phyloP scores from a whole-genome alignment of 495 filamentous ascomycete species.

The Trichoderma reesei region DNA sequence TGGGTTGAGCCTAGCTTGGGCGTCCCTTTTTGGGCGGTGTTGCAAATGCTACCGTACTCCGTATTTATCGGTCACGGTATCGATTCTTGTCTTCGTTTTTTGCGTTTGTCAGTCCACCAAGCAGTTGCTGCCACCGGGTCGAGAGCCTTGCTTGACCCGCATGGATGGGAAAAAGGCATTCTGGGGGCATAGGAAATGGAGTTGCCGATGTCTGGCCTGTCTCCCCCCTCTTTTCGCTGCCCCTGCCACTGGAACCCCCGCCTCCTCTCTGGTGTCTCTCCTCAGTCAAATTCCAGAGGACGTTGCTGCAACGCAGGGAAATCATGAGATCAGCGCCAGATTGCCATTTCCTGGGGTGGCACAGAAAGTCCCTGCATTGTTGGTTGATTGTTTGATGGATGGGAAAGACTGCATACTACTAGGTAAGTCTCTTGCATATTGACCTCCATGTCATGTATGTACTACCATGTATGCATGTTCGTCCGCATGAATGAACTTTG shows the following conservation, averaged over 20 bases:
- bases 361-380: slow-evolving; percentile 4
- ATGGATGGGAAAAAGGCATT: too few species aligned
- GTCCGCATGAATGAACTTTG: neutral
- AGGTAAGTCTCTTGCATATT: neutral
- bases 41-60: too few species aligned
- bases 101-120: too few species aligned
- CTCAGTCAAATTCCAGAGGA: neutral
- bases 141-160: too few species aligned
- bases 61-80: too few species aligned
- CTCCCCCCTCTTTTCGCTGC: too few species aligned
- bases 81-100: too few species aligned
- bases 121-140: too few species aligned
- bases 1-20: neutral
- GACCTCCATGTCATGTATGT: neutral
- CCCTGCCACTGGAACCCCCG: too few species aligned
- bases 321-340: neutral
- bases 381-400: neutral
- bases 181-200: too few species aligned
- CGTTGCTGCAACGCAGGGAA: neutral
- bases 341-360: neutral
- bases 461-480: neutral
- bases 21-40: neutral
- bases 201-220: too few species aligned
- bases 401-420: too few species aligned
- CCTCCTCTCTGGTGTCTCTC: neutral